phyloP scores from a whole-genome alignment of 2,329 filamentous ascomycete species.

The Colletotrichum siamense region DNA sequence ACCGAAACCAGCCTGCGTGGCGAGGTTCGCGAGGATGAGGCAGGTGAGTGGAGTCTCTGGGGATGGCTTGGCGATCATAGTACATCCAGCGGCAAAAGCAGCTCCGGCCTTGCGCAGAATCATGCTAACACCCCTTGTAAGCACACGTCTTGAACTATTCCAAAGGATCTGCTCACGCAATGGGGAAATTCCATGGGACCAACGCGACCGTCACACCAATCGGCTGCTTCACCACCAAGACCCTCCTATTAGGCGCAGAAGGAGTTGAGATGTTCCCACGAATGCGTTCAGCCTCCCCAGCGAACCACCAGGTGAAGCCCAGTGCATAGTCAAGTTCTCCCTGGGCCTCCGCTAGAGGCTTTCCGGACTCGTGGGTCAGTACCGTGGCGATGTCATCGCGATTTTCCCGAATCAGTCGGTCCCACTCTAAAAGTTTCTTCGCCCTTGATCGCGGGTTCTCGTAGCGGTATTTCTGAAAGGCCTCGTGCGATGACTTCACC shows the following conservation, averaged over 20 bases:
- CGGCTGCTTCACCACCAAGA: constrained; percentile 70
- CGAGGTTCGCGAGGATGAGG: constrained; percentile 72
- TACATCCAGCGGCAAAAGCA: constrained; percentile 75
- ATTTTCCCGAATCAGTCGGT: constrained; percentile 37
- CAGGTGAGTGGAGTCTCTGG: constrained; percentile 78
- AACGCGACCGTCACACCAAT: constrained; percentile 40
- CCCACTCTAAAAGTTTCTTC: constrained; percentile 40
- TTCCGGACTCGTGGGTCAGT: constrained; percentile 58
- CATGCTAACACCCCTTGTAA: background rate
- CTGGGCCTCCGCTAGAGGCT: constrained; percentile 58
- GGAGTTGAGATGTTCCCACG: constrained; percentile 67
- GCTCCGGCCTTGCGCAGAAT: constrained; percentile 49
- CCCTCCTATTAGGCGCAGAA: constrained; percentile 65
- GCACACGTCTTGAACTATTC: background rate
- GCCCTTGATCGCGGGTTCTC: constrained; percentile 41
- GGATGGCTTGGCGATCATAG: constrained; percentile 76
- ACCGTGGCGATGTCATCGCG: constrained; percentile 44
- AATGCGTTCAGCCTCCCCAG: constrained; percentile 52
- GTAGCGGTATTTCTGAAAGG: constrained; percentile 42
- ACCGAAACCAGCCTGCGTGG: constrained; percentile 75
- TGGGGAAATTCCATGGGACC: constrained; percentile 64
- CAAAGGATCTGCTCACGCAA: constrained; percentile 45
- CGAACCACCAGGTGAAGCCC: constrained; percentile 63
- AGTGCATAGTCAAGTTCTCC: constrained; percentile 62
- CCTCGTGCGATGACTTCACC: constrained; percentile 38